Evolutionary conservation across 2,329 filamentous ascomycete genomes (phyloP), one percentile per base, ranked within the genome.

Genomic region (Xylaria sp.): DNA sequence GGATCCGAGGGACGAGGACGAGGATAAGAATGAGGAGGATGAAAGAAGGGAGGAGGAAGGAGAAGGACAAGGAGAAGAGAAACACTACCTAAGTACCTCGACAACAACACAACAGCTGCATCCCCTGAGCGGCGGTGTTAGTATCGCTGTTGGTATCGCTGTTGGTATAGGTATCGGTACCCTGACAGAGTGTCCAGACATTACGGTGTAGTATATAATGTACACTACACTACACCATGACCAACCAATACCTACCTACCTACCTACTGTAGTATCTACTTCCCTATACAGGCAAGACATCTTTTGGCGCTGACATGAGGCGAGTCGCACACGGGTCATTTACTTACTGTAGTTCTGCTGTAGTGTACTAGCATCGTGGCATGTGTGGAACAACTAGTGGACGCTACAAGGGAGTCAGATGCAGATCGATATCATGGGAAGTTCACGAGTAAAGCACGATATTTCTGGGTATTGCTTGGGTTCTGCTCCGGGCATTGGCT

Each of bases 381-480:
- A 59, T 63, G 59, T 39, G 42, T 42, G 61, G 60, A 63, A 47
- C 45, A 10, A n/a, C 39, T 55, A 44, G 42, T 44, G 42, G n/a
- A 20, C 42, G 22, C 42, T 20, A 44, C 42, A n/a, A 44, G 17
- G 42, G 9, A 47, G 54, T 20, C 11, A 33, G 22, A 47, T 36
- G 49, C 17, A 45, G 50, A 60, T 61, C 56, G 38, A 67, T 62
- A 62, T 63, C 53, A 67, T 67, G 50, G 60, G 31, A 33, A 64
- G 36, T 11, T 15, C n/a, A 31, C 15, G 36, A 42, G 53, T 25
- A 25, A 42, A 42, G 53, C n/a, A 39, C 36, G 44, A 47, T 44
- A 50, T 39, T 53, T 57, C 53, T 56, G 53, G 51, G 51, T n/a
- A 39, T 15, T 53, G 31, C 25, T 15, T 39, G 13, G 25, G 25